phyloP scores from a whole-genome alignment of 768 basidiomycete species.

The Lepiota subincarnata region DNA sequence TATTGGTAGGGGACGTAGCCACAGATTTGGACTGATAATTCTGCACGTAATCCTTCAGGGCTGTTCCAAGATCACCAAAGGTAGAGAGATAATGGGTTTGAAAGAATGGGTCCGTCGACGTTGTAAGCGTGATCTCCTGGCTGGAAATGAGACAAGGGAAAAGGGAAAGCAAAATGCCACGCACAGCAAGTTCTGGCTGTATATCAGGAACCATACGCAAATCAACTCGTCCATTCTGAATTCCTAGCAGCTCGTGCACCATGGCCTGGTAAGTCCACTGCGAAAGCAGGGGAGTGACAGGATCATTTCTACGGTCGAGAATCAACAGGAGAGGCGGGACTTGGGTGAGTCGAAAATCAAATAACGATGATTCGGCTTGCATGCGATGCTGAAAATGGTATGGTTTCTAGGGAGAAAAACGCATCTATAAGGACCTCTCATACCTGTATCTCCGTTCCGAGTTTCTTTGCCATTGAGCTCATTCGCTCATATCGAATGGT shows the following conservation, averaged over 20 bases:
- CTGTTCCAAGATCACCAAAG: slow-evolving; percentile 93
- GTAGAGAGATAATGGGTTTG: slow-evolving; percentile 86
- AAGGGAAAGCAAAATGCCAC: slow-evolving; percentile 17
- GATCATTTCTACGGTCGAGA: slow-evolving; percentile 93
- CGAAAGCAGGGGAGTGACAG: slow-evolving; percentile 90
- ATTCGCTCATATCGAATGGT: slow-evolving; percentile 92
- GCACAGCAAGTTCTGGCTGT: slow-evolving; percentile 76
- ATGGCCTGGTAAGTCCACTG: slow-evolving; percentile 99
- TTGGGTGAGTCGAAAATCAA: slow-evolving; percentile 89
- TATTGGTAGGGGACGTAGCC: slow-evolving; percentile 69
- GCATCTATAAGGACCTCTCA: slow-evolving; percentile 11
- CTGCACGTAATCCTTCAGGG: slow-evolving; percentile 89
- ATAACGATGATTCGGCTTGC: slow-evolving; percentile 75
- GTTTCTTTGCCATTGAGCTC: slow-evolving; percentile 87
- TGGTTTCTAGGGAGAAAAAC: background rate
- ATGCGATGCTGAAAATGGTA: slow-evolving; percentile 59
- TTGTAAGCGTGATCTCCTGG: slow-evolving; percentile 91
- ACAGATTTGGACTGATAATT: slow-evolving; percentile 86
- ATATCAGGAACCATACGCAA: slow-evolving; percentile 82
- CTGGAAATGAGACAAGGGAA: slow-evolving; percentile 6
- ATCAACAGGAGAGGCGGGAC: slow-evolving; percentile 87
- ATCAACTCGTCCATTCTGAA: slow-evolving; percentile 91
- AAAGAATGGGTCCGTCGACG: slow-evolving; percentile 92
- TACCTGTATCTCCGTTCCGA: slow-evolving; percentile 85
- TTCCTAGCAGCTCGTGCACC: slow-evolving; percentile 94